Evolutionary conservation across 305 asterid species (phyloP).

Genomic region (Fraxinus floribunda): DNA sequence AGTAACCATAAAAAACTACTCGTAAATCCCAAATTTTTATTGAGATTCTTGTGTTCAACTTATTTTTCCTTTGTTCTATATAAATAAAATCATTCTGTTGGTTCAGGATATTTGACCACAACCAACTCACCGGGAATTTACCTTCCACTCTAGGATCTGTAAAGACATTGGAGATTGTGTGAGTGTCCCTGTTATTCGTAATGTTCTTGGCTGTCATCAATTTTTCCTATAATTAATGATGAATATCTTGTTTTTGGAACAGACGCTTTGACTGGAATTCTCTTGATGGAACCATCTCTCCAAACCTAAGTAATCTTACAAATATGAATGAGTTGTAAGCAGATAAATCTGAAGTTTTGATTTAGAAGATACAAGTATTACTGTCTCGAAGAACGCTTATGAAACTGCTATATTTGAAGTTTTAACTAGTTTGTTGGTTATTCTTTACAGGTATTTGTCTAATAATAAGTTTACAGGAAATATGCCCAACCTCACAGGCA

Average conservation of each 20-base stretch:
- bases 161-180: slow-evolving; percentile 63
- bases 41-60: not conserved
- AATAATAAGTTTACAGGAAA: slow-evolving; percentile 64
- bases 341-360: not conserved
- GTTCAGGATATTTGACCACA: slow-evolving; percentile 76
- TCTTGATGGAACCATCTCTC: slow-evolving; percentile 57
- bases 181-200: slow-evolving; percentile 38
- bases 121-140: slow-evolving; percentile 55
- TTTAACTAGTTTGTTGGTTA: slow-evolving; percentile 15
- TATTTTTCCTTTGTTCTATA: slow-evolving; percentile 14
- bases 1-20: not conserved
- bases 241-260: slow-evolving; percentile 28
- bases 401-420: not conserved
- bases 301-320: slow-evolving; percentile 53
- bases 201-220: slow-evolving; percentile 2
- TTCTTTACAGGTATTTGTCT: slow-evolving; percentile 64
- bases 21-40: not conserved
- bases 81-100: slow-evolving; percentile 10
- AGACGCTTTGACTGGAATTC: slow-evolving; percentile 77
- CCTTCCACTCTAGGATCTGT: slow-evolving; percentile 60
- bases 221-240: not conserved
- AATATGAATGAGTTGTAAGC: slow-evolving; percentile 69
- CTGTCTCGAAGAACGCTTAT: not conserved
- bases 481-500: slow-evolving; percentile 62
- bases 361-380: not conserved